Base-by-base conservation (phyloP, 23 red algal genomes). In the Chondrus crispus region DNA sequence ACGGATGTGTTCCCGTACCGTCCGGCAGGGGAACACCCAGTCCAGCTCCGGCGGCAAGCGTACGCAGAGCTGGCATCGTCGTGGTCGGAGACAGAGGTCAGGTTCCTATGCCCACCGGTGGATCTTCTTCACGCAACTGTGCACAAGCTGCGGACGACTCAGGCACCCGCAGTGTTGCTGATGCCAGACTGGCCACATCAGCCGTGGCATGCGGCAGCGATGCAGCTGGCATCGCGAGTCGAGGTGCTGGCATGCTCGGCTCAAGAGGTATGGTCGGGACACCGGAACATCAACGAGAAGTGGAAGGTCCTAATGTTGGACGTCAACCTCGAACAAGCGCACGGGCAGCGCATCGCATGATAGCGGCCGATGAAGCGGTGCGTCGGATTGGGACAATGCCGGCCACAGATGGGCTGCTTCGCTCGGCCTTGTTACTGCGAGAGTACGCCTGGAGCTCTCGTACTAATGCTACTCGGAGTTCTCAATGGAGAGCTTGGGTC, bases 91-190 rank as follows among this genome's bases (percentile, higher is more conserved):
- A 28, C 32, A 32, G 62, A 50, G 9, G 82, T 87, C 5, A 43
- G 60, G 0, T 1, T 87, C 4, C 45, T 74, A 5, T 75, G 60
- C 45, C 64, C 66, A 0, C 84, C 66, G 39, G 45, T 73, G n/a
- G 66, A 87, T 7, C 49, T 87, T 8, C 71, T 87, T 35, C 53
- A 20, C 11, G 84, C 62, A 41, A 87, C 84, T n/a, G 26, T 87
- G 46, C 20, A 38, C 32, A 87, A 87, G 45, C 45, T 87, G 5
- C 66, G 46, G 9, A 12, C 19, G 13, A 75, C 14, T 4, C 18
- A 28, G 20, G 66, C 84, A 20, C 84, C 84, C 20, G 84, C 84
- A 37, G 18, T 75, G 9, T 37, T 87, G 46, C 39, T 87, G 35
- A 87, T 87, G 22, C 60, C 84, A 46, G 29, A 58, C 12, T 73